Conservation (phyloP, 1,139 yeast genomes). For the Saccharomyces hybrid region DNA sequence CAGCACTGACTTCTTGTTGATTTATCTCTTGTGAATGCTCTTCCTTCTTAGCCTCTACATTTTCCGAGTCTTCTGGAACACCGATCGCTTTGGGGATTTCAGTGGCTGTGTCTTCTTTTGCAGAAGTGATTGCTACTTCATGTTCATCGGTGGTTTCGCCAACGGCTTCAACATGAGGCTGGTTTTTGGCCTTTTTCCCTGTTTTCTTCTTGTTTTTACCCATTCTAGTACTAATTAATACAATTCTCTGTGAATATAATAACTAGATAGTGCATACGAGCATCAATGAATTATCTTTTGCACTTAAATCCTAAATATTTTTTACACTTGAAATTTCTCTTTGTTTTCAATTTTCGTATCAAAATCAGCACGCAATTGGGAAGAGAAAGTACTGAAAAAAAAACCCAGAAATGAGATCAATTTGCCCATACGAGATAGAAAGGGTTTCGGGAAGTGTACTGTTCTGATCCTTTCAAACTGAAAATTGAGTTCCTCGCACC, state of each 20-base stretch:
- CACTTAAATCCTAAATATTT: neutral
- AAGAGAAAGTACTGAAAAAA: neutral
- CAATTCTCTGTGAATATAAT: neutral
- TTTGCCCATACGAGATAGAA: neutral
- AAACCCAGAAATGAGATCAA: neutral
- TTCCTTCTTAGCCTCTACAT: neutral
- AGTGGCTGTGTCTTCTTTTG: neutral
- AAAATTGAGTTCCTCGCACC: neutral
- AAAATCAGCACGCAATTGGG: neutral
- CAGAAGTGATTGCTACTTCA: neutral
- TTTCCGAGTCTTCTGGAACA: neutral
- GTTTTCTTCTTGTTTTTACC: constrained; percentile 29
- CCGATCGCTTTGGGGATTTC: neutral
- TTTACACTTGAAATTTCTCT: neutral
- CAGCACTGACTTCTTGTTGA: neutral
- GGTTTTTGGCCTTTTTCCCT: constrained; percentile 11
- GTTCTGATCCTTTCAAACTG: neutral
- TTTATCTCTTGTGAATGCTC: neutral
- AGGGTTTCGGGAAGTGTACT: neutral
- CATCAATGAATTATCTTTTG: neutral
- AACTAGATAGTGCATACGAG: neutral
- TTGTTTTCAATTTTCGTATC: neutral
- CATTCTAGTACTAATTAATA: constrained; percentile 12
- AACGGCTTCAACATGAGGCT: constrained; percentile 1
- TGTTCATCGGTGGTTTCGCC: neutral